These are phyloP conservation scores for Fonsecaea nubica DNA, from an alignment of 2,329 filamentous ascomycete species.

Conservation along the genomic window DNA sequence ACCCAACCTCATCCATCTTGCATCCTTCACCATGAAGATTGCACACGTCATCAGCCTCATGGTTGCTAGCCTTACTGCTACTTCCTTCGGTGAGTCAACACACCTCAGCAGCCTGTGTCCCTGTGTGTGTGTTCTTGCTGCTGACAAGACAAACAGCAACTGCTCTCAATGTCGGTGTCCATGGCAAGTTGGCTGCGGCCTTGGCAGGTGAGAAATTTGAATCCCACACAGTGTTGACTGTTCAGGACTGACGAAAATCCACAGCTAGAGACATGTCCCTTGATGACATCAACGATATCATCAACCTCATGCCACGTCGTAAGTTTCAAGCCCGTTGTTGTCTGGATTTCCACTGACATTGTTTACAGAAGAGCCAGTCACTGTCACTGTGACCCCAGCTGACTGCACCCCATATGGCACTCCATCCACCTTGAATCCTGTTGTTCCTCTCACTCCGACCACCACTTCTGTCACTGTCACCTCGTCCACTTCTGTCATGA, in stretches of 20 bases:
- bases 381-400: slow-evolving; percentile 24
- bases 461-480: slow-evolving; percentile 24
- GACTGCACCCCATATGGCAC: slow-evolving; percentile 17
- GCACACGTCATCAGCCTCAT: slow-evolving; percentile 22
- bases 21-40: slow-evolving; percentile 39
- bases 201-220: slow-evolving; percentile 28
- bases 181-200: slow-evolving; percentile 22
- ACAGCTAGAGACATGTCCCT: slow-evolving; percentile 28
- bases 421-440: slow-evolving; percentile 4
- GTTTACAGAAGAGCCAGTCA: slow-evolving; percentile 17
- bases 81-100: slow-evolving; percentile 27
- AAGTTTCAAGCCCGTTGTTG: slow-evolving; percentile 21
- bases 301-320: slow-evolving; percentile 36
- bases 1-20: slow-evolving; percentile 18
- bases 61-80: slow-evolving; percentile 20
- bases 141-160: slow-evolving; percentile 28
- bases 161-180: slow-evolving; percentile 5
- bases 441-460: slow-evolving; percentile 8
- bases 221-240: neutral
- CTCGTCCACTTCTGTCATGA: slow-evolving; percentile 14
- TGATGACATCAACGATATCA: slow-evolving; percentile 27
- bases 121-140: slow-evolving; percentile 1
- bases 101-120: neutral
- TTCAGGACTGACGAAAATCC: slow-evolving; percentile 12
- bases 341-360: slow-evolving; percentile 25